phyloP scores from a whole-genome alignment of 805 yeast genomes.

The Ogataea henricii region DNA sequence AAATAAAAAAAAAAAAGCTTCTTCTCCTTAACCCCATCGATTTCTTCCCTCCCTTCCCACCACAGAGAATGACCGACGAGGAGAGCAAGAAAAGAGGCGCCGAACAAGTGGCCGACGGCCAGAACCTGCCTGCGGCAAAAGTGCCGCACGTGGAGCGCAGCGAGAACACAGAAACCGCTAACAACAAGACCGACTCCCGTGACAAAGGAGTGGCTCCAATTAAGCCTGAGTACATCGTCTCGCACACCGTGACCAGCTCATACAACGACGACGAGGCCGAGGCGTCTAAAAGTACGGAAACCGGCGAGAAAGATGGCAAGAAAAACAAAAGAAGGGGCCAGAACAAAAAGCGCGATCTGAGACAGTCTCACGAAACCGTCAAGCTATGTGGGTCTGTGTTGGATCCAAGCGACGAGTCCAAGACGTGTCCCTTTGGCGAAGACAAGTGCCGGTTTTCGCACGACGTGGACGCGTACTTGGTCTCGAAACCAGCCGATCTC shows the following conservation, averaged over 20 bases:
- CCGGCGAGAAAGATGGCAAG: conserved; percentile 30
- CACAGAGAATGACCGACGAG: background rate
- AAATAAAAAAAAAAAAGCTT: background rate
- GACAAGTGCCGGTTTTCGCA: conserved; percentile 77
- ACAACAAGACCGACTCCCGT: conserved; percentile 8
- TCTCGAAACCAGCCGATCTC: conserved; percentile 68
- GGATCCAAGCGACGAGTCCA: conserved; percentile 48
- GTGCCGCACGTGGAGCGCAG: conserved; percentile 1
- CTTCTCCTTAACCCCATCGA: background rate
- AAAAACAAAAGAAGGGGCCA: conserved; percentile 46
- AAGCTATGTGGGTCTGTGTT: conserved; percentile 65
- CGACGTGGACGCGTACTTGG: conserved; percentile 65
- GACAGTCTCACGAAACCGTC: conserved; percentile 63
- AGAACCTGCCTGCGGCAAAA: conserved; percentile 10
- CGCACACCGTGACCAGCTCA: conserved; percentile 16
- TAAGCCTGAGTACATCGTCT: conserved; percentile 66
- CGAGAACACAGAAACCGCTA: background rate
- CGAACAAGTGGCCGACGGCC: conserved; percentile 5
- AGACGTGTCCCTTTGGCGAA: conserved; percentile 63
- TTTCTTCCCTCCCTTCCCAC: background rate
- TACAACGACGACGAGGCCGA: conserved; percentile 52
- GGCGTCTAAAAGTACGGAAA: conserved; percentile 43
- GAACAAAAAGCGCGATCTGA: conserved; percentile 57
- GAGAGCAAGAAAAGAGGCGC: conserved; percentile 3
- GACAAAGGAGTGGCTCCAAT: conserved; percentile 73